A percentile compares a stretch with the other conserved stretches of the same genome.
Evolutionary conservation across 139 green algal genomes (phyloP).

Genomic region (Monoraphidium neglectum): DNA sequence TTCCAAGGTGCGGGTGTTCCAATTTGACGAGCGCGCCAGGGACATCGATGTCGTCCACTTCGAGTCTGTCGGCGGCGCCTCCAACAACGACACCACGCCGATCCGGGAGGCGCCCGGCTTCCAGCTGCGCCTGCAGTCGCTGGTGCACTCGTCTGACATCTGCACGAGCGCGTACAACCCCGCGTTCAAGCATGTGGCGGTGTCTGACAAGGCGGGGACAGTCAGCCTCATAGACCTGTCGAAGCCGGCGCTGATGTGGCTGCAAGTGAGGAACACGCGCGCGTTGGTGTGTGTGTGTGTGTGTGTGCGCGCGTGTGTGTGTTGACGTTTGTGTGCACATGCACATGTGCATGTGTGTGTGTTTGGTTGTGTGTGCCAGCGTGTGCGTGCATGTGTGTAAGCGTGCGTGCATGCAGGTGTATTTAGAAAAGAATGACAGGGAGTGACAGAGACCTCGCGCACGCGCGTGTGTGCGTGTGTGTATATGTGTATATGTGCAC

Average conservation of each 20-base stretch:
- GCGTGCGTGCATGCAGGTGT: no score
- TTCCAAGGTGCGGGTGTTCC: conserved; percentile 41
- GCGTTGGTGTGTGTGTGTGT: no score
- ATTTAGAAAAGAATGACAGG: no score
- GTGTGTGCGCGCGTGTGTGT: no score
- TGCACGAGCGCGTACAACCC: conserved; percentile 30
- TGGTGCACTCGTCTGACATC: conserved; percentile 32
- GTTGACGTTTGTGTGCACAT: no score
- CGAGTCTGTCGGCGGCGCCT: conserved; percentile 24
- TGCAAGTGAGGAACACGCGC: no score
- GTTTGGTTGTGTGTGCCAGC: no score
- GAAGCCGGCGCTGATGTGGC: conserved; percentile 31
- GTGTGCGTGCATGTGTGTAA: no score
- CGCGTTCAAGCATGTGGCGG: conserved; percentile 18
- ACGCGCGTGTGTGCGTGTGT: no score
- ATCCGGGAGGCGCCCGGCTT: conserved; percentile 35
- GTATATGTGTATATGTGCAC: no score
- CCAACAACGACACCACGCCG: conserved; percentile 8
- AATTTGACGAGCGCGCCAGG: conserved; percentile 32
- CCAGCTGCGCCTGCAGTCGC: conserved; percentile 40
- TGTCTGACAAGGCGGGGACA: conserved; percentile 23
- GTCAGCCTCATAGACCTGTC: conserved; percentile 36
- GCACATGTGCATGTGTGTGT: no score
- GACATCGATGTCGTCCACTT: conserved; percentile 16
- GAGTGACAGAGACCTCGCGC: no score